A percentile compares a stretch with the other conserved stretches of the same genome.
Evolutionary conservation across 139 green algal species (phyloP).

Genomic region (Pycnococcus provasolii): DNA sequence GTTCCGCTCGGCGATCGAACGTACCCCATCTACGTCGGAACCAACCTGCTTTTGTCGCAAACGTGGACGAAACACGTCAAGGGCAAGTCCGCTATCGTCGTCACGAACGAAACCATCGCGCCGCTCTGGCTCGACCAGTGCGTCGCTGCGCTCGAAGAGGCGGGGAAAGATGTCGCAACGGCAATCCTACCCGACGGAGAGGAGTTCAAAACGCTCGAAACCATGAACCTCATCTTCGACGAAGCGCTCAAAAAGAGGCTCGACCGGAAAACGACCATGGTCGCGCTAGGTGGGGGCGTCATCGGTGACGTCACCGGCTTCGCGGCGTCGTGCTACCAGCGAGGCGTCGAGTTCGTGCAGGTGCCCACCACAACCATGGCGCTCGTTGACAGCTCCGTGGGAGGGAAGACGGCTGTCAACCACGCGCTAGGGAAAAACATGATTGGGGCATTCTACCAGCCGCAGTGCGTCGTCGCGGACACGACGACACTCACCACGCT

Average conservation of each 20-base stretch:
- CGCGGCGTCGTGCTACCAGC: slow-evolving; percentile 86
- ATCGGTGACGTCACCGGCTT: slow-evolving; percentile 98
- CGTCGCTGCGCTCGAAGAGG: slow-evolving; percentile 28
- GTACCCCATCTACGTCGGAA: slow-evolving; percentile 97
- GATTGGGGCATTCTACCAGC: slow-evolving; percentile 93
- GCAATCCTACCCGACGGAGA: slow-evolving; percentile 90
- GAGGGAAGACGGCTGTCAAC: slow-evolving; percentile 97
- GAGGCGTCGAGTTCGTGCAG: slow-evolving; percentile 95
- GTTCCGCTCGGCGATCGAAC: slow-evolving; percentile 77
- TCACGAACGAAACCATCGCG: slow-evolving; percentile 90
- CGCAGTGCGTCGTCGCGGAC: slow-evolving; percentile 78
- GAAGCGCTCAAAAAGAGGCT: slow-evolving; percentile 68
- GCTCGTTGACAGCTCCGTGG: slow-evolving; percentile 94
- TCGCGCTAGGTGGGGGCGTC: slow-evolving; percentile 92
- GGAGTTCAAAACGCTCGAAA: slow-evolving; percentile 83
- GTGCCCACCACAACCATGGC: slow-evolving; percentile 95
- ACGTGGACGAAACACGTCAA: slow-evolving; percentile 75
- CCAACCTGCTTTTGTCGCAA: slow-evolving; percentile 54
- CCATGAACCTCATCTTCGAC: slow-evolving; percentile 62
- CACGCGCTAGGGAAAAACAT: slow-evolving; percentile 99
- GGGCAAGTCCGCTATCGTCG: slow-evolving; percentile 76
- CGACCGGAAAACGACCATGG: slow-evolving; percentile 80
- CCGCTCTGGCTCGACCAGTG: slow-evolving; percentile 78
- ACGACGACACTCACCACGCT: slow-evolving; percentile 75
- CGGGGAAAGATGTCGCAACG: slow-evolving; percentile 43